These are phyloP conservation scores for Fusarium protoensiforme DNA, from an alignment of 2,329 filamentous ascomycete genomes.

Conservation along the genomic window DNA sequence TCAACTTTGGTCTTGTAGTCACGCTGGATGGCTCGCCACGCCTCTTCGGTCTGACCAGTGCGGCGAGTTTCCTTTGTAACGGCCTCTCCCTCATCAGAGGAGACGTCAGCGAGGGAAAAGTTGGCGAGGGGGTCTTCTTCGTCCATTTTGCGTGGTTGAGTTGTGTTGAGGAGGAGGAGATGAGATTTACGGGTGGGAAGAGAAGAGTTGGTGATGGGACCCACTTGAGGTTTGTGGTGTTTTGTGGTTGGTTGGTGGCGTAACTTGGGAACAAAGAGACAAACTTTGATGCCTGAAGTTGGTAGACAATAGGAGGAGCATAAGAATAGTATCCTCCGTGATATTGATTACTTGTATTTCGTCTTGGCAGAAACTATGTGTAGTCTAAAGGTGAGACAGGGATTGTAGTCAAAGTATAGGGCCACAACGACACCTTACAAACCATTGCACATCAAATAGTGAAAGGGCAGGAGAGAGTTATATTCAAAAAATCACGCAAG, in stretches of 20 bases:
- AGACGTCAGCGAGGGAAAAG: slow-evolving; percentile 49
- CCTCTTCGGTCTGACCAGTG: slow-evolving; percentile 60
- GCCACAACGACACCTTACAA: neutral
- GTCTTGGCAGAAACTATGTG: neutral
- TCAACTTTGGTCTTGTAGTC: slow-evolving; percentile 62
- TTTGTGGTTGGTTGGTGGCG: slow-evolving; percentile 9
- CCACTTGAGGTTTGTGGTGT: slow-evolving; percentile 27
- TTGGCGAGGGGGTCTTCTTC: slow-evolving; percentile 45
- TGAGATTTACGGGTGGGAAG: slow-evolving; percentile 22
- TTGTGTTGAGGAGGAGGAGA: neutral
- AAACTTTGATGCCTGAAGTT: neutral
- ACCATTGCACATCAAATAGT: too few relatives aligned
- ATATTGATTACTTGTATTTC: neutral
- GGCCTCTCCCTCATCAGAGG: slow-evolving; percentile 48
- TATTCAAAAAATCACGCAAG: neutral
- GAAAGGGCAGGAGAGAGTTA: neutral
- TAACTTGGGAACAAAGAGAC: neutral
- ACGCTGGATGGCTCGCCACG: slow-evolving; percentile 58
- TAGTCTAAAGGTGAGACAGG: neutral
- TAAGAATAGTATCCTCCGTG: neutral
- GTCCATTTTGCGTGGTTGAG: slow-evolving; percentile 38
- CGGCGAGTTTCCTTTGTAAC: slow-evolving; percentile 46
- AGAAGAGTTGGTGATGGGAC: slow-evolving; percentile 21
- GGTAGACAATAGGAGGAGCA: neutral
- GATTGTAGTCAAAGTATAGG: neutral